Percentiles rank a stretch among this genome's conserved stretches.
Conservation (phyloP, 2,329 filamentous ascomycete species). For the Tolypocladium ovalisporum region DNA sequence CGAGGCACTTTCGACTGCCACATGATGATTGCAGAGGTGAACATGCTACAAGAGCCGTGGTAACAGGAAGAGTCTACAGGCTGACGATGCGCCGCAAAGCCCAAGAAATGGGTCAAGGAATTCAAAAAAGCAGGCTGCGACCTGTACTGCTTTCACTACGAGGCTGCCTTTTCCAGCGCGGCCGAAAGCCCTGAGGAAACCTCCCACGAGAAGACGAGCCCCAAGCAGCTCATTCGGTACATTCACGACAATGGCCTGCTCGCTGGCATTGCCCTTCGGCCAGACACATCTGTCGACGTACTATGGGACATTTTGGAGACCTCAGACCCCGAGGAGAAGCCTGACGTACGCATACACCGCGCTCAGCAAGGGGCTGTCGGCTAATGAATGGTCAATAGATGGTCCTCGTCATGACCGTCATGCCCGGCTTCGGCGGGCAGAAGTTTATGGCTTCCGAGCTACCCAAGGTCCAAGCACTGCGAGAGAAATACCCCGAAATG, state of each 20-base stretch:
- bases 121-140: slow-evolving; percentile 92
- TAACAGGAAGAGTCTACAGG: not conserved
- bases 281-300: slow-evolving; percentile 80
- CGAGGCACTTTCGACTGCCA: slow-evolving; percentile 97
- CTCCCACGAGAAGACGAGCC: slow-evolving; percentile 63
- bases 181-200: slow-evolving; percentile 66
- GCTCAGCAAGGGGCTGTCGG: not conserved
- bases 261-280: slow-evolving; percentile 93
- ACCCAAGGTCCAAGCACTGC: slow-evolving; percentile 80
- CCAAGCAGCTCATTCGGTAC: slow-evolving; percentile 75
- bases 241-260: slow-evolving; percentile 84
- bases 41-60: not conserved
- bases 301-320: slow-evolving; percentile 82
- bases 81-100: slow-evolving; percentile 36
- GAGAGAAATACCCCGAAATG: slow-evolving; percentile 75
- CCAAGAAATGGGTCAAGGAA: slow-evolving; percentile 95
- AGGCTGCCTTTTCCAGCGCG: slow-evolving; percentile 82
- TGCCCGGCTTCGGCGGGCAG: slow-evolving; percentile 94
- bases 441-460: slow-evolving; percentile 97
- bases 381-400: slow-evolving; percentile 48
- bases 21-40: slow-evolving; percentile 98
- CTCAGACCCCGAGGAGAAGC: slow-evolving; percentile 60
- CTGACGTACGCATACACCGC: slow-evolving; percentile 58
- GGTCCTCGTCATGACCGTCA: slow-evolving; percentile 96
- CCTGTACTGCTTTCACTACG: slow-evolving; percentile 99